Evolutionary conservation across 768 basidiomycete species (phyloP).

Genomic region (Mycena galericulata): DNA sequence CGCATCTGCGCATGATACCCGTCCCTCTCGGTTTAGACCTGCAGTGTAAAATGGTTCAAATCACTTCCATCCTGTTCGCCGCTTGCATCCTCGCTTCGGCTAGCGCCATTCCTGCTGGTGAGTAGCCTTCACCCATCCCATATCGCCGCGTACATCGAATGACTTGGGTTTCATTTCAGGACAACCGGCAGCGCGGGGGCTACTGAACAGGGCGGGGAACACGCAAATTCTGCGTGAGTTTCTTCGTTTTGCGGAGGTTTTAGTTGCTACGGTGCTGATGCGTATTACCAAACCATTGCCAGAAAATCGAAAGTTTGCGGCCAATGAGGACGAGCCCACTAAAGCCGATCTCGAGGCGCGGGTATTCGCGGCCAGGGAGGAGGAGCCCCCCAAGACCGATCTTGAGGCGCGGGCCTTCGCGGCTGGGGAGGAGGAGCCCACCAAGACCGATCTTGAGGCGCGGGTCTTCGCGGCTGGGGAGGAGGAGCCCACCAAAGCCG

Average conservation of each 20-base stretch:
- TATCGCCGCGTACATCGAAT: too few relatives aligned
- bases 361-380: background rate
- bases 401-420: background rate
- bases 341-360: constrained; percentile 1
- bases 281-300: background rate
- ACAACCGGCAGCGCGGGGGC: background rate
- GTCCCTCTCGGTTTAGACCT: background rate
- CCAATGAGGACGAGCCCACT: background rate
- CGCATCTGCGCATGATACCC: too few relatives aligned
- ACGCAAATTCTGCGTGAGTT: too few relatives aligned
- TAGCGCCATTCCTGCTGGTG: constrained; percentile 6
- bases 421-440: background rate
- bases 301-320: background rate
- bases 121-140: too few relatives aligned
- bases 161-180: too few relatives aligned
- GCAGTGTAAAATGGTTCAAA: constrained; percentile 1
- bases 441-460: background rate
- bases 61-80: constrained; percentile 6
- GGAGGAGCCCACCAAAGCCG: background rate
- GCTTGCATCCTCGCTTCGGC: constrained; percentile 5
- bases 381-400: background rate
- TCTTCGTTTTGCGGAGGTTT: too few relatives aligned
- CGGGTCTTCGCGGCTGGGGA: background rate
- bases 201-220: too few relatives aligned
- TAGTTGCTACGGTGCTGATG: too few relatives aligned